phyloP scores from a whole-genome alignment of 2,329 filamentous ascomycete species.

The Metarhizium brunneum region DNA sequence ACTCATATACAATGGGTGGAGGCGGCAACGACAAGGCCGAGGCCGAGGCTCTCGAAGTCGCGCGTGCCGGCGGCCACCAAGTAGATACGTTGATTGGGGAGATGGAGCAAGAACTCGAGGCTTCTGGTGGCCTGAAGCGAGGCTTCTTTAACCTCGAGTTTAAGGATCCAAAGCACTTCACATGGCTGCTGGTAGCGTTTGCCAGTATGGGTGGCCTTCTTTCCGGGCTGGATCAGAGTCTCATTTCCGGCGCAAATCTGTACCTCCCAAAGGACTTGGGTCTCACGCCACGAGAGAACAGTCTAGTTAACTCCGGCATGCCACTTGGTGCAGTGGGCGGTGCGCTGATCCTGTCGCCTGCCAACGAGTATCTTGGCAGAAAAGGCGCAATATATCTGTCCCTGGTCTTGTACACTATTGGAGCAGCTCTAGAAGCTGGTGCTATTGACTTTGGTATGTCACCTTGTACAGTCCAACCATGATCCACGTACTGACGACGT shows the following conservation, averaged over 20 bases:
- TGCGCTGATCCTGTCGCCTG: slow-evolving; percentile 55
- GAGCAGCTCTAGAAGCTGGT: slow-evolving; percentile 58
- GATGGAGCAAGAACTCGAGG: slow-evolving; percentile 32
- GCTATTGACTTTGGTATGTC: slow-evolving; percentile 49
- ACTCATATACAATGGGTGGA: slow-evolving; percentile 7
- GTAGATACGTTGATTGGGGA: slow-evolving; percentile 29
- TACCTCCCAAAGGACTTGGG: slow-evolving; percentile 51
- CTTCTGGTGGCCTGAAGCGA: slow-evolving; percentile 20
- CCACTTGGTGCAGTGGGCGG: slow-evolving; percentile 63
- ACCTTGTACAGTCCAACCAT: neutral
- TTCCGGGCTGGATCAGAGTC: slow-evolving; percentile 62
- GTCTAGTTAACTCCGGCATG: slow-evolving; percentile 61
- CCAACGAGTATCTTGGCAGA: slow-evolving; percentile 59
- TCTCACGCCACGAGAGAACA: slow-evolving; percentile 47
- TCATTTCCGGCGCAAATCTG: slow-evolving; percentile 63
- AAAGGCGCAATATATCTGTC: slow-evolving; percentile 62
- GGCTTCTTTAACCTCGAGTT: slow-evolving; percentile 47
- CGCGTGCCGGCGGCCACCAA: slow-evolving; percentile 22
- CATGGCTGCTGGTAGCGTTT: slow-evolving; percentile 58
- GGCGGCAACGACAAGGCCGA: slow-evolving; percentile 18
- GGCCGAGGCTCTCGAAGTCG: slow-evolving; percentile 26
- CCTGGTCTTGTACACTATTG: slow-evolving; percentile 60
- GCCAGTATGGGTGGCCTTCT: slow-evolving; percentile 68
- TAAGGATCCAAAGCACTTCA: slow-evolving; percentile 54
- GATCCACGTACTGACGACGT: neutral